phyloP scores from a whole-genome alignment of 176 grass and related monocot species.

The Oryza meridionalis region DNA sequence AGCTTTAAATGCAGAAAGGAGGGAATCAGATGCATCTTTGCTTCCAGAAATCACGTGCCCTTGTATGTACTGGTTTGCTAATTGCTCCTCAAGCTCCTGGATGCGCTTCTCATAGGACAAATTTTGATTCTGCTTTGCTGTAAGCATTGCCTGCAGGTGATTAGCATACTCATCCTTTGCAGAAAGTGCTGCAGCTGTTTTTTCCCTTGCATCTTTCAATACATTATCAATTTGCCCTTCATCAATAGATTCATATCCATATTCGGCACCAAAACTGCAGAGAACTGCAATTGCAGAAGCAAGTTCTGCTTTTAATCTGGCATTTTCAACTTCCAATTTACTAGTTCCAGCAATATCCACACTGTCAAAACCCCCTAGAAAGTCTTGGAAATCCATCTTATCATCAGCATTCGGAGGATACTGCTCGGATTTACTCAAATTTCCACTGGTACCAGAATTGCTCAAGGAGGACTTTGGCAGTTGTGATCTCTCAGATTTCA shows the following conservation, averaged over 20 bases:
- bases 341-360: constrained; percentile 89
- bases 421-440: constrained; percentile 62
- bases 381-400: constrained; percentile 65
- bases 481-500: constrained; percentile 61
- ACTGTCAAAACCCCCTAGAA: constrained; percentile 60
- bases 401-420: constrained; percentile 49
- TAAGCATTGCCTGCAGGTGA: constrained; percentile 71
- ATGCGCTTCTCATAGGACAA: constrained; percentile 85
- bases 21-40: constrained; percentile 61
- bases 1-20: constrained; percentile 60
- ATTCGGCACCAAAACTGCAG: constrained; percentile 66
- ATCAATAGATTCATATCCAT: constrained; percentile 66
- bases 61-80: constrained; percentile 78
- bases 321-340: constrained; percentile 94
- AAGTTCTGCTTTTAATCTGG: constrained; percentile 89
- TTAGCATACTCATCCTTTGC: constrained; percentile 81
- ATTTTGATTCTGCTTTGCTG: constrained; percentile 66
- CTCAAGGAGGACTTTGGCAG: constrained; percentile 46
- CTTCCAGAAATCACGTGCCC: constrained; percentile 59
- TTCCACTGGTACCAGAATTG: constrained; percentile 41
- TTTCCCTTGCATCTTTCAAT: constrained; percentile 66
- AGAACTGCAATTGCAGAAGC: constrained; percentile 84
- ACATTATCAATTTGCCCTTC: constrained; percentile 63
- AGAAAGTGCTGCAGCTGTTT: constrained; percentile 72
- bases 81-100: constrained; percentile 77